Percentiles rank a stretch among this genome's conserved stretches.
These are phyloP conservation scores for Heterobasidion occidentale DNA, from an alignment of 1,284 basidiomycete species.

Conservation along the genomic window DNA sequence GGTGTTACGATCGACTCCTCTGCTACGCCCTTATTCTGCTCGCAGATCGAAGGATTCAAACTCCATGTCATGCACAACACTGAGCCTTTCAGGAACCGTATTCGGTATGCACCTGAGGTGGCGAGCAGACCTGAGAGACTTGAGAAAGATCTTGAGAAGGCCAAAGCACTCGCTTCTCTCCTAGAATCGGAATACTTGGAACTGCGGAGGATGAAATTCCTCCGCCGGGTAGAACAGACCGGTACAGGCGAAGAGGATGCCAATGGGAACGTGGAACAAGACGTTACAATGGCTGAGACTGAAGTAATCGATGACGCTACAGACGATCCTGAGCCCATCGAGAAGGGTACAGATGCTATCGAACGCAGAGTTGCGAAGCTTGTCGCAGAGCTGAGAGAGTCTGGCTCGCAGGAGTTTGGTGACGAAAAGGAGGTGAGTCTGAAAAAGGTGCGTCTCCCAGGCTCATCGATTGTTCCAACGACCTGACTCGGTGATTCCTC, in stretches of 20 bases:
- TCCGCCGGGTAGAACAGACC: constrained; percentile 10
- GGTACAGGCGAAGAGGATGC: constrained; percentile 12
- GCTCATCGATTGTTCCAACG: background rate
- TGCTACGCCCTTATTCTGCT: constrained; percentile 4
- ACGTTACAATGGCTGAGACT: constrained; percentile 34
- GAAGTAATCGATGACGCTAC: constrained; percentile 28
- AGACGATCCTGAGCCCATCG: constrained; percentile 46
- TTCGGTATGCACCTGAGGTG: constrained; percentile 75
- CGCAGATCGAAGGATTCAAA: constrained; percentile 87
- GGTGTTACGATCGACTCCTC: background rate
- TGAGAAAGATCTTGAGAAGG: constrained; percentile 70
- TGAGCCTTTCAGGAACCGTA: constrained; percentile 69
- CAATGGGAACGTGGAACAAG: constrained; percentile 23
- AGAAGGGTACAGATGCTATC: constrained; percentile 60
- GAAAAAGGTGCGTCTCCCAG: constrained; percentile 49
- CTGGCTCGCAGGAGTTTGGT: constrained; percentile 45
- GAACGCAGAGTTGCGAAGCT: constrained; percentile 71
- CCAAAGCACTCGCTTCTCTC: constrained; percentile 57
- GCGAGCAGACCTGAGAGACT: constrained; percentile 74
- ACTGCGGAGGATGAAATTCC: constrained; percentile 39
- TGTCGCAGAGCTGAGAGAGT: constrained; percentile 57
- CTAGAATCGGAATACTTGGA: constrained; percentile 63
- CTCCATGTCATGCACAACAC: constrained; percentile 81
- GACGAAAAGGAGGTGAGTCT: constrained; percentile 57
- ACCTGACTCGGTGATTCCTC: background rate